Conservation (phyloP, 2,329 filamentous ascomycete species). For the Colletotrichum sp. region DNA sequence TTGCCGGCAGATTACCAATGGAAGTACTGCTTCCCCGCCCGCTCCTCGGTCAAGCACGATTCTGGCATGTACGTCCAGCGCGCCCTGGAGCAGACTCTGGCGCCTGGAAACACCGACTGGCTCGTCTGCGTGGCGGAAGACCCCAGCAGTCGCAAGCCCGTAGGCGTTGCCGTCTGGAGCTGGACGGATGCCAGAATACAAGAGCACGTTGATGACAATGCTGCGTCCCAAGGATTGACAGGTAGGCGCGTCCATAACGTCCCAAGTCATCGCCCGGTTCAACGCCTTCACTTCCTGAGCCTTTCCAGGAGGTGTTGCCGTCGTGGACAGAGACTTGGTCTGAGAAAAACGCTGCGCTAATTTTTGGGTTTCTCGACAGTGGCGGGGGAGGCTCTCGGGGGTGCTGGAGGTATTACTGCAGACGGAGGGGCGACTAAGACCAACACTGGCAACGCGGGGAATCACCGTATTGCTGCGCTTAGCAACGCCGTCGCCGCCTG, state of each 20-base stretch:
- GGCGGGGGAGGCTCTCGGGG: neutral
- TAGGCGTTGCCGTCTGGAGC: neutral
- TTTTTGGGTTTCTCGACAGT: too few relatives aligned
- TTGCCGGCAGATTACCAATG: neutral
- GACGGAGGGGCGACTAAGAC: neutral
- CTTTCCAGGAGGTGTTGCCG: neutral
- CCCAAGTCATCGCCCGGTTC: neutral
- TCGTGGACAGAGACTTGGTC: neutral
- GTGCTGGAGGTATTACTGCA: rapidly evolving
- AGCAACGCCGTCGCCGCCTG: neutral
- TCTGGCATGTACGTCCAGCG: neutral
- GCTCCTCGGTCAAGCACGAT: neutral
- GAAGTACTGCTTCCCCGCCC: neutral
- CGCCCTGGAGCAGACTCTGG: neutral
- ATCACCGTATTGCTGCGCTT: neutral
- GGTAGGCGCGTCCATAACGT: neutral
- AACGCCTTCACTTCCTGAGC: neutral
- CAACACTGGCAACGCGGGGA: neutral
- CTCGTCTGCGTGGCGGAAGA: neutral
- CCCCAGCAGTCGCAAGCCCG: neutral
- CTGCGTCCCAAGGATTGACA: neutral
- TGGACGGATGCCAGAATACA: neutral
- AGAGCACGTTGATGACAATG: neutral
- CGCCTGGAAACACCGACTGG: neutral
- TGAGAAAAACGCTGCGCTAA: neutral